Evolutionary conservation across 2,329 filamentous ascomycete genomes (phyloP), one percentile per base, ranked within the genome.

Genomic region (Fusarium sterilihyphosum): DNA sequence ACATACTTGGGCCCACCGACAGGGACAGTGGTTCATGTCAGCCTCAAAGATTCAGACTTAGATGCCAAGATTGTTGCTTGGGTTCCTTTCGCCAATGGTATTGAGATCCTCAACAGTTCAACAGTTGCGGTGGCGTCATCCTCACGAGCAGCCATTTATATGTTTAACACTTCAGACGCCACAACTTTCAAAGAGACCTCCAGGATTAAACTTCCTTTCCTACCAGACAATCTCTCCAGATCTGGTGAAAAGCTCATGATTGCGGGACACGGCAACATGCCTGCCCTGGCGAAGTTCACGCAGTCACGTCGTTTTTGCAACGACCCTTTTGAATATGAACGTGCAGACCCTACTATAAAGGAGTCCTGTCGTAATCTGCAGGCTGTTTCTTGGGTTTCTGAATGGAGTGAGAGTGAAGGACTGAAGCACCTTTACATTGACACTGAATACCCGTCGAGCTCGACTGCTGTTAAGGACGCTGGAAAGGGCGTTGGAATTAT

Each of bases 81-180:
- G 18, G 50, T 82, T 3, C 70, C 84, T 16, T 86, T 84, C 49
- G 80, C 85, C 14, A 86, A 86, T 56, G 85, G 85, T 20, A 80
- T 86, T 22, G 81, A 81, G 37, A 67, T 85, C 2, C 50, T 86
- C 8, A 85, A 85, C 66, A 73, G 68, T 5, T 83, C 82, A 0
- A 84, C 81, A 0, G 65, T 84, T 4, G 85, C 79, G 2, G 81
- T 86, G 17, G 80, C 84, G 4, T 81, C 84, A 0, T 82, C 83
- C 13, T 74, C 73, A 24, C 54, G 67, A 11, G 68, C 63, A 3
- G 52, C 67, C 10, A 52, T 79, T 22, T 64, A 70, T 6, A 9
- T 78, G 6, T 74, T 70, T n/a, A 50, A 59, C 3, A 68, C 53
- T 8, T 61, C 66, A 1, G 6, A 63, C 14, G 37, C 49, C 29